These are phyloP conservation scores for Lactarius sanguifluus DNA, from an alignment of 768 basidiomycete genomes.

Conservation along the genomic window DNA sequence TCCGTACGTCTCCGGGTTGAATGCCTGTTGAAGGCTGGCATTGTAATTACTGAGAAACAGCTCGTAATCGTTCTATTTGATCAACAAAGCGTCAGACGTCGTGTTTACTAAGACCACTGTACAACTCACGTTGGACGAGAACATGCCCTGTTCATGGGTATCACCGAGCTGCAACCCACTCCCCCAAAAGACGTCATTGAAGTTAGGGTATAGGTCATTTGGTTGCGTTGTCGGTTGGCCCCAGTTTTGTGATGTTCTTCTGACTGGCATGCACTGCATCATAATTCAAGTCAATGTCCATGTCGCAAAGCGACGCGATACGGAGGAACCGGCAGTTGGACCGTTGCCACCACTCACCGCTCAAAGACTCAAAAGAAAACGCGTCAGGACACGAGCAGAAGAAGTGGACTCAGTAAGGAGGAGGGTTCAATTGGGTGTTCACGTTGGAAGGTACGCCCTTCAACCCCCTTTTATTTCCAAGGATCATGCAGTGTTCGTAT, in stretches of 20 bases:
- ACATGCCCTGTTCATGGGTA: neutral
- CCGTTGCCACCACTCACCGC: constrained; percentile 3
- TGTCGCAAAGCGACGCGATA: neutral
- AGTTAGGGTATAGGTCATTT: neutral
- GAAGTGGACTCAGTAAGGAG: neutral
- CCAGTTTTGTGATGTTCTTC: constrained; percentile 2
- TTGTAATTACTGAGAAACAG: neutral
- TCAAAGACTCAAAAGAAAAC: neutral
- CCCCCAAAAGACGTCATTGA: neutral
- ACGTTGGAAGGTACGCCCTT: constrained; percentile 8
- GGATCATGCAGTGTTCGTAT: constrained; percentile 4
- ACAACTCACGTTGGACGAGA: constrained; percentile 8
- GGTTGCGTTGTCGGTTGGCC: neutral
- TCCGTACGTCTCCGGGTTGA: neutral
- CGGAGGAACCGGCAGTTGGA: neutral
- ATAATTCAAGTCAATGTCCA: constrained; percentile 3
- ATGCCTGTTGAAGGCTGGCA: neutral
- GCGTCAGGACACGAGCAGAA: neutral
- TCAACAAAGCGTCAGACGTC: neutral
- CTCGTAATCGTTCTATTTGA: neutral
- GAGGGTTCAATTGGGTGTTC: neutral
- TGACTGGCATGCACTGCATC: constrained; percentile 11
- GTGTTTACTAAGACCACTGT: neutral
- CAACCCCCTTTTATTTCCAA: constrained; percentile 7
- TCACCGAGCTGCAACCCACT: neutral